A percentile compares a stretch with the other conserved stretches of the same genome.
Conservation (phyloP, 108 stramenopile species). For the Stephanodiscus minutulus region DNA sequence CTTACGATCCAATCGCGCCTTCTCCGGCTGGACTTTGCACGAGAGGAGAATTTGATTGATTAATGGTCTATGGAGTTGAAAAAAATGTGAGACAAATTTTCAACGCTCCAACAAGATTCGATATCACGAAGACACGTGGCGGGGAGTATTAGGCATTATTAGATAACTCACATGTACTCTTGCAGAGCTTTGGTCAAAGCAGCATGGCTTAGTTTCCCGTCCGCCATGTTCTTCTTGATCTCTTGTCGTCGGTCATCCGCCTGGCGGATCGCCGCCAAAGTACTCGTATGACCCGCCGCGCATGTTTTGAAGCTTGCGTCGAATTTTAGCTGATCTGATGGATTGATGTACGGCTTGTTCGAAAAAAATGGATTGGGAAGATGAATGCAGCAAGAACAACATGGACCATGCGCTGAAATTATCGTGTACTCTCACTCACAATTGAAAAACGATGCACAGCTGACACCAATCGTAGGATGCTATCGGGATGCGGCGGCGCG, state of each 20-base stretch:
- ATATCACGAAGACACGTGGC: not conserved
- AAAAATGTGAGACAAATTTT: not conserved
- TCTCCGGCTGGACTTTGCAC: conserved; percentile 86
- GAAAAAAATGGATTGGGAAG: not conserved
- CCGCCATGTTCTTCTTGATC: conserved; percentile 39
- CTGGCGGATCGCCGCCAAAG: conserved; percentile 24
- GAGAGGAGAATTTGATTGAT: conserved; percentile 81
- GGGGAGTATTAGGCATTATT: not conserved
- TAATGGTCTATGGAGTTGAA: conserved; percentile 42
- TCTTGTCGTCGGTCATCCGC: conserved; percentile 38
- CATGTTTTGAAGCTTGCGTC: conserved; percentile 65
- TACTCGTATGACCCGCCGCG: conserved; percentile 33
- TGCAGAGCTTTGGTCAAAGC: conserved; percentile 27
- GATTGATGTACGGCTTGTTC: conserved; percentile 35
- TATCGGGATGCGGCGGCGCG: conserved; percentile 69
- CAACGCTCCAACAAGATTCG: conserved; percentile 2
- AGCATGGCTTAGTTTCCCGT: conserved; percentile 32
- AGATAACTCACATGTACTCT: conserved; percentile 37
- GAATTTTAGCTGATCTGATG: conserved; percentile 61
- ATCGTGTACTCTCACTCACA: conserved; percentile 25
- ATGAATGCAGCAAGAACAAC: not conserved
- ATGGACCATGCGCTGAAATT: not conserved
- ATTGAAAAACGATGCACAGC: conserved; percentile 78
- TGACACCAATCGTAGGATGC: conserved; percentile 77
- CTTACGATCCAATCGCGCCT: conserved; percentile 72